These are phyloP conservation scores for Trichaptum fuscoviolaceum DNA, from an alignment of 768 basidiomycete genomes.

Conservation along the genomic window DNA sequence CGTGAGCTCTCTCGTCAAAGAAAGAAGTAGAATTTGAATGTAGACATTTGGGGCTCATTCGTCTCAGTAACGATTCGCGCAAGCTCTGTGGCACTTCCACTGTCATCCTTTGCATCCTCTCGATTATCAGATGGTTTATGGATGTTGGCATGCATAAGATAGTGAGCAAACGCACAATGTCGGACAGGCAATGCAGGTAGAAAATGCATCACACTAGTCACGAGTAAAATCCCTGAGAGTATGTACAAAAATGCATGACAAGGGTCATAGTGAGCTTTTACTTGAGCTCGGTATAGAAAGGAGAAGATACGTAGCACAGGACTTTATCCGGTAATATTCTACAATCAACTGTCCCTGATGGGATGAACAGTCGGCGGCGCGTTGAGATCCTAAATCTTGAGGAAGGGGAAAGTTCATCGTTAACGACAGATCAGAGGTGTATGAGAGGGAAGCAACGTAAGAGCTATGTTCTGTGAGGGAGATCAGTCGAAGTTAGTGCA, in stretches of 20 bases:
- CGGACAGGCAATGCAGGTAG: background rate
- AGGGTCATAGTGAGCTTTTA: background rate
- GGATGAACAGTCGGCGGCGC: background rate
- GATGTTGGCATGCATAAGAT: background rate
- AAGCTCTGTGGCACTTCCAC: too few species aligned
- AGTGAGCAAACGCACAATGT: background rate
- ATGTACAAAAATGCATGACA: constrained; percentile 1
- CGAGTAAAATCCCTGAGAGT: background rate
- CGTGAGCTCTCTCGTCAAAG: background rate
- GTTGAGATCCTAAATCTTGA: background rate
- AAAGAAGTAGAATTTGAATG: background rate
- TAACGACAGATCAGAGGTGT: background rate
- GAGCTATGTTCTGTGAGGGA: background rate
- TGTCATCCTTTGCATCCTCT: background rate
- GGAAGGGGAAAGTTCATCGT: background rate
- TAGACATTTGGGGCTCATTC: background rate
- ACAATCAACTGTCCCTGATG: background rate
- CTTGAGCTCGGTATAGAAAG: background rate
- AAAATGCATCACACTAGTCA: background rate
- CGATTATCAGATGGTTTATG: background rate
- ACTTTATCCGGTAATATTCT: background rate
- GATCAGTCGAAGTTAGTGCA: background rate
- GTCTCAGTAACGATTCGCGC: background rate
- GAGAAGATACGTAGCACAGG: background rate
- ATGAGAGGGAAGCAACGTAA: background rate